Conservation (phyloP, 805 yeast species). For the Hermanozyma aechmeae region DNA sequence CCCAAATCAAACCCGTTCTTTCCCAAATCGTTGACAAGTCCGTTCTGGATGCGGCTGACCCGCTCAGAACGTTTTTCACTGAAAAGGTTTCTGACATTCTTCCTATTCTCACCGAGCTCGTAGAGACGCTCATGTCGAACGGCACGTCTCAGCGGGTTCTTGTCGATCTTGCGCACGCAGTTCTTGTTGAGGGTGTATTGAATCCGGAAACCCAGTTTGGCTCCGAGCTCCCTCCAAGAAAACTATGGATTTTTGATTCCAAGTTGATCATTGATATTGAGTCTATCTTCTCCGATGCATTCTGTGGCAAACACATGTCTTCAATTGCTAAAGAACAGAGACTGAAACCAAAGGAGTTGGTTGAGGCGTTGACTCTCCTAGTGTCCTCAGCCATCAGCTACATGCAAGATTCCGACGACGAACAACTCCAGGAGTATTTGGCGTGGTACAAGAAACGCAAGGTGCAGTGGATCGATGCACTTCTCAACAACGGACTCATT, state of each 20-base stretch:
- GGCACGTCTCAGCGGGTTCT: too few relatives aligned
- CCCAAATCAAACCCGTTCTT: too few relatives aligned
- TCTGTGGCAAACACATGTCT: slow-evolving; percentile 6
- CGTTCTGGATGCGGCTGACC: too few relatives aligned
- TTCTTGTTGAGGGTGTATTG: too few relatives aligned
- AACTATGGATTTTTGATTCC: slow-evolving; percentile 43
- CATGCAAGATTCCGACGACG: slow-evolving; percentile 20
- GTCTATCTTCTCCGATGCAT: slow-evolving; percentile 24
- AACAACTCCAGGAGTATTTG: slow-evolving; percentile 18
- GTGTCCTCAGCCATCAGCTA: slow-evolving; percentile 24
- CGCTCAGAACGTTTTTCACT: slow-evolving; percentile 18
- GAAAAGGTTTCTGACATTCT: slow-evolving; percentile 15
- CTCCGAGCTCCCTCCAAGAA: slow-evolving; percentile 14
- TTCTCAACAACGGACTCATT: slow-evolving; percentile 42
- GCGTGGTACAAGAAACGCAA: slow-evolving; percentile 25
- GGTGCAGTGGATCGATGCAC: slow-evolving; percentile 48
- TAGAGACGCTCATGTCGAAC: too few relatives aligned
- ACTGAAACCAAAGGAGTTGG: slow-evolving; percentile 14
- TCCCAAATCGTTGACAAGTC: too few relatives aligned
- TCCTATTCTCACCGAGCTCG: slow-evolving; percentile 17
- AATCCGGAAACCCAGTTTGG: too few relatives aligned
- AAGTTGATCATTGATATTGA: slow-evolving; percentile 31
- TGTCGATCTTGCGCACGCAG: too few relatives aligned
- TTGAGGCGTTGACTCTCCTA: slow-evolving; percentile 25
- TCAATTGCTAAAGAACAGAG: slow-evolving; percentile 8